phyloP scores from a whole-genome alignment of 1,139 yeast species.

The Nadsonia commutata region DNA sequence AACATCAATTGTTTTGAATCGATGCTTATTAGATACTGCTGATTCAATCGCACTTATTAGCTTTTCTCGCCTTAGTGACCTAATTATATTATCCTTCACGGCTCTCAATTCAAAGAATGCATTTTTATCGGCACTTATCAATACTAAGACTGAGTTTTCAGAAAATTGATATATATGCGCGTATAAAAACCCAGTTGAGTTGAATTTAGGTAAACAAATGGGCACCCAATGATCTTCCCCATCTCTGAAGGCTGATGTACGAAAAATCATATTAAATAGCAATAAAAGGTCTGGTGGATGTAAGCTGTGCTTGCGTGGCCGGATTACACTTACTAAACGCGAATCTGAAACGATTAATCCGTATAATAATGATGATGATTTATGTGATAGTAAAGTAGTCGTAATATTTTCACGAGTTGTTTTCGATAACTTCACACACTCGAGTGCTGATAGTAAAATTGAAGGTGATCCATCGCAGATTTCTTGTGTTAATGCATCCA shows the following conservation, averaged over 20 bases:
- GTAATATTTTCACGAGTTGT: slow-evolving; percentile 34
- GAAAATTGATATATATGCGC: slow-evolving; percentile 55
- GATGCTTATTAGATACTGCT: slow-evolving; percentile 27
- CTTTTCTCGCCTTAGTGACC: slow-evolving; percentile 24
- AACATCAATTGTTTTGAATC: slow-evolving; percentile 33
- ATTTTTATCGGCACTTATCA: slow-evolving; percentile 73
- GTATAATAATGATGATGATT: slow-evolving; percentile 37
- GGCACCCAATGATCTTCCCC: slow-evolving; percentile 88
- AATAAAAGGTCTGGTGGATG: slow-evolving; percentile 59
- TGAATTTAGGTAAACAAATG: slow-evolving; percentile 80
- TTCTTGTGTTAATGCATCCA: slow-evolving; percentile 46
- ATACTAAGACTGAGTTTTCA: slow-evolving; percentile 41
- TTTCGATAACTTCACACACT: slow-evolving; percentile 37
- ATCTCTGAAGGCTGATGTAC: slow-evolving; percentile 34
- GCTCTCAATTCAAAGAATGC: slow-evolving; percentile 63
- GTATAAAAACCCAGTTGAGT: slow-evolving; percentile 73
- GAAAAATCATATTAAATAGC: slow-evolving; percentile 45
- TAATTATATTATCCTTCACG: slow-evolving; percentile 39
- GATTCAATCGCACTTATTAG: slow-evolving; percentile 24
- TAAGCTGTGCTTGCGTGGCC: slow-evolving; percentile 50
- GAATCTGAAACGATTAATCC: slow-evolving; percentile 47
- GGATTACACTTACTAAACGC: slow-evolving; percentile 40
- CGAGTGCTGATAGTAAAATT: slow-evolving; percentile 45
- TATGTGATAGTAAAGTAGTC: slow-evolving; percentile 27
- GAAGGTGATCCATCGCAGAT: slow-evolving; percentile 41